Conservation (phyloP, 108 stramenopile species). For the Pseudonitzschia multistriata region DNA sequence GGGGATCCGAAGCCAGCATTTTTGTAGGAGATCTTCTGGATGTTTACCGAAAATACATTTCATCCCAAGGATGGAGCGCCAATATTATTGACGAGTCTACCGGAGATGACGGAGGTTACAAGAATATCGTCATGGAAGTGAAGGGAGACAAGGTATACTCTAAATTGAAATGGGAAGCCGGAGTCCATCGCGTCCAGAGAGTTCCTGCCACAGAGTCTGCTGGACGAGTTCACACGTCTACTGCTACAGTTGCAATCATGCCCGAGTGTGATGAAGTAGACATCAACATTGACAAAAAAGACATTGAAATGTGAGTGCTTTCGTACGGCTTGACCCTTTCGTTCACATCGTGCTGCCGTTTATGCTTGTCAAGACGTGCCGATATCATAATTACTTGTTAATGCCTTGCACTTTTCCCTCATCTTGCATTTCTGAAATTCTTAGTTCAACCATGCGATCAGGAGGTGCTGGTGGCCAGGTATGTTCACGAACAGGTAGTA, state of each 20-base stretch:
- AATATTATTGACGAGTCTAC: slow-evolving; percentile 66
- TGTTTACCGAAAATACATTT: slow-evolving; percentile 87
- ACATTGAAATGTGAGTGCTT: slow-evolving; percentile 63
- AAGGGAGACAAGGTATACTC: slow-evolving; percentile 85
- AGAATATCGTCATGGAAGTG: slow-evolving; percentile 84
- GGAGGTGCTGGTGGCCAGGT: slow-evolving; percentile 95
- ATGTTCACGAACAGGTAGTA: no score
- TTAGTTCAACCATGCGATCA: slow-evolving; percentile 76
- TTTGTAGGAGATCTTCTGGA: slow-evolving; percentile 92
- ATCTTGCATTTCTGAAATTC: no score
- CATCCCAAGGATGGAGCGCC: slow-evolving; percentile 80
- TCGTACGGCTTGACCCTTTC: no score
- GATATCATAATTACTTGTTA: no score
- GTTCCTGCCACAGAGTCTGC: slow-evolving; percentile 95
- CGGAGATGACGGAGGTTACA: slow-evolving; percentile 92
- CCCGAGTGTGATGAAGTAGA: slow-evolving; percentile 83
- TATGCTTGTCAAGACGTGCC: no score
- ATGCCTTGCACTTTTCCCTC: no score
- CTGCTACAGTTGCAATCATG: slow-evolving; percentile 94
- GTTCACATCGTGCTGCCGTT: neutral
- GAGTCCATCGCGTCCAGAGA: slow-evolving; percentile 96
- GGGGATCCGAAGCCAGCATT: slow-evolving; percentile 94
- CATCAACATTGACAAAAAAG: slow-evolving; percentile 83
- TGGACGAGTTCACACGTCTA: slow-evolving; percentile 93
- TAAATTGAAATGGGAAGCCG: slow-evolving; percentile 94